Conservation (phyloP, 2,329 filamentous ascomycete species). For the Calonectria hawksworthii region DNA sequence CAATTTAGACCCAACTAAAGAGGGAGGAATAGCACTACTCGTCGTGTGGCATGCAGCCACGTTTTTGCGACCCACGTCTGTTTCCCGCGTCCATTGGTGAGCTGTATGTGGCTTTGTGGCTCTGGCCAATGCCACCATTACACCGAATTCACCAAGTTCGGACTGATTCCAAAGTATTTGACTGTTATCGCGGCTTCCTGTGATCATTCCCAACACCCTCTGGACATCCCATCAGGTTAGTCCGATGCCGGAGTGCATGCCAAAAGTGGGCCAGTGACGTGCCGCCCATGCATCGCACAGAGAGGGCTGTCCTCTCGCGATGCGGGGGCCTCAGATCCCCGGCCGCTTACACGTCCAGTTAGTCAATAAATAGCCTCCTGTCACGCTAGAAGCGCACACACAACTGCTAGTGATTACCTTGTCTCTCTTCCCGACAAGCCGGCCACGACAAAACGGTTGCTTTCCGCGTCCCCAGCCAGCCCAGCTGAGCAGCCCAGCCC, state of each 20-base stretch:
- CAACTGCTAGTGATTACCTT: background rate
- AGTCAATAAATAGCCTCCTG: background rate
- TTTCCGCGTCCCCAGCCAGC: background rate
- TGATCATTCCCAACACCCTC: background rate
- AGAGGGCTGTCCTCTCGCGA: background rate
- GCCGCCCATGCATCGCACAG: background rate
- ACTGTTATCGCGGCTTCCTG: background rate
- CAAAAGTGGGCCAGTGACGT: background rate
- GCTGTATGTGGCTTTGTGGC: background rate
- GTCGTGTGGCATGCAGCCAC: conserved; percentile 4
- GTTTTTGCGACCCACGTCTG: background rate
- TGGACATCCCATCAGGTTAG: background rate
- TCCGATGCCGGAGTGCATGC: conserved; percentile 1
- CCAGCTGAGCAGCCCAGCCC: background rate
- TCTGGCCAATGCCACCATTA: background rate
- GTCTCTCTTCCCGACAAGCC: background rate
- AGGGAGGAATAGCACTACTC: background rate
- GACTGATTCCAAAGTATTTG: background rate
- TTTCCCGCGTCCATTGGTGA: background rate
- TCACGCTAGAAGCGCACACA: background rate
- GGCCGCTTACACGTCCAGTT: background rate
- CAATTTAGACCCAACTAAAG: background rate
- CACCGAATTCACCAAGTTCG: background rate
- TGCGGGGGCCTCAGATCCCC: conserved; percentile 6
- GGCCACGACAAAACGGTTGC: background rate